Conservation (phyloP, 225 moss, liverwort and hornwort species). For the Neckera pumila region DNA sequence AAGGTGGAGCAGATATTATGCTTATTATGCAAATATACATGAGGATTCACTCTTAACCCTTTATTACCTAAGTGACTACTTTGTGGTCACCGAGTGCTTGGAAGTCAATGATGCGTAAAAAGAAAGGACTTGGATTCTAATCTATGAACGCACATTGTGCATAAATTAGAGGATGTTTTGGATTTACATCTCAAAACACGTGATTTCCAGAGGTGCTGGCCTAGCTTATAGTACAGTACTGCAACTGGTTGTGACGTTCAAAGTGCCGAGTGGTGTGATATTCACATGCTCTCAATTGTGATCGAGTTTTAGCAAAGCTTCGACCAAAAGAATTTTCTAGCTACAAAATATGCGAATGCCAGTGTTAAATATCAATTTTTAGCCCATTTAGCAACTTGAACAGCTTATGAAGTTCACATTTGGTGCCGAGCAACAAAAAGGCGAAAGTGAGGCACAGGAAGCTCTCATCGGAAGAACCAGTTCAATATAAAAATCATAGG, state of each 20-base stretch:
- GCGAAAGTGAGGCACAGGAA: not conserved
- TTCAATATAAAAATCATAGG: not conserved
- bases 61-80: not conserved
- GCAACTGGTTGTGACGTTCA: not conserved
- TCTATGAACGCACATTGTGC: not conserved
- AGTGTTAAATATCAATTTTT: not conserved
- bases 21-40: not conserved
- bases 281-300: not conserved
- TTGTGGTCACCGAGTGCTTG: not conserved
- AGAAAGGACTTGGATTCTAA: not conserved
- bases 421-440: not conserved
- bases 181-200: not conserved
- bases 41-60: not conserved
- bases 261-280: not conserved
- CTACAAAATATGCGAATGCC: not conserved
- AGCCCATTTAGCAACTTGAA: not conserved
- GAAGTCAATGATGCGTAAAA: not conserved
- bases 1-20: not conserved
- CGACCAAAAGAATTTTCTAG: not conserved
- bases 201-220: too few species aligned
- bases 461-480: not conserved
- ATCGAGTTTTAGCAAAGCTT: not conserved
- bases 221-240: not conserved
- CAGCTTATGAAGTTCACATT: not conserved
- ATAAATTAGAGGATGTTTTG: not conserved